phyloP scores from a whole-genome alignment of 2,329 filamentous ascomycete genomes.

The Tympanopsis confertula region DNA sequence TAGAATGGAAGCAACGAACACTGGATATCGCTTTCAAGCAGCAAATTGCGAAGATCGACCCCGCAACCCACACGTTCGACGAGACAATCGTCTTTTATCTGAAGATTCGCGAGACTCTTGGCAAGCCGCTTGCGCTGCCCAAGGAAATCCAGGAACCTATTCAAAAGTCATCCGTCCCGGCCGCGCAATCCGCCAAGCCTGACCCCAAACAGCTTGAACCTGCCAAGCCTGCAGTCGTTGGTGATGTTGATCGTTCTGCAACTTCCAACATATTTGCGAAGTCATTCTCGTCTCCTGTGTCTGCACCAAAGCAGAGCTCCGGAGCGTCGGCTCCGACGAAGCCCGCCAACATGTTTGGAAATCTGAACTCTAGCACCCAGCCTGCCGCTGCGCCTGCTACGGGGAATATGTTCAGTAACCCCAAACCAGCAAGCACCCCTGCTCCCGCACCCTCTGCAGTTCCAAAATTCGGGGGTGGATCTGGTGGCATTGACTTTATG shows the following conservation, averaged over 20 bases:
- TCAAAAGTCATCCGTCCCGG: too few species aligned
- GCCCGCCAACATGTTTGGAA: too few species aligned
- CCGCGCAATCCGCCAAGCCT: conserved; percentile 3
- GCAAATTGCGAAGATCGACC: not conserved
- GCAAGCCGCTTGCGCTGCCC: conserved; percentile 16
- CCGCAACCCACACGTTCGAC: conserved; percentile 16
- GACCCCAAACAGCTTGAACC: conserved; percentile 12
- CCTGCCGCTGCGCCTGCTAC: too few species aligned
- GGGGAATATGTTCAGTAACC: too few species aligned
- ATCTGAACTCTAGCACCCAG: too few species aligned
- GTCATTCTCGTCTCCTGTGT: conserved; percentile 14
- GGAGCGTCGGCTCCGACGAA: too few species aligned
- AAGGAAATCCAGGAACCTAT: too few species aligned
- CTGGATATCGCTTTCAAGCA: not conserved
- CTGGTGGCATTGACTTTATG: conserved; percentile 21
- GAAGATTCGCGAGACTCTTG: conserved; percentile 21
- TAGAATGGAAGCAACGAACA: not conserved
- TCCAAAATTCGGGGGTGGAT: conserved; percentile 18
- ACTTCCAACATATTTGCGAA: conserved; percentile 17
- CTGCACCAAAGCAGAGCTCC: too few species aligned
- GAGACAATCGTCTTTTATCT: conserved; percentile 21
- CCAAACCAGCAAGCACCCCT: too few species aligned
- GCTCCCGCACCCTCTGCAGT: conserved; percentile 9
- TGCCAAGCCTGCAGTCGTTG: conserved; percentile 11
- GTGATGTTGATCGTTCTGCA: conserved; percentile 8